Percentiles rank a stretch among this genome's conserved stretches.
These are phyloP conservation scores for Limnomonas spitsbergensis DNA, from an alignment of 139 green algal genomes.

Conservation along the genomic window DNA sequence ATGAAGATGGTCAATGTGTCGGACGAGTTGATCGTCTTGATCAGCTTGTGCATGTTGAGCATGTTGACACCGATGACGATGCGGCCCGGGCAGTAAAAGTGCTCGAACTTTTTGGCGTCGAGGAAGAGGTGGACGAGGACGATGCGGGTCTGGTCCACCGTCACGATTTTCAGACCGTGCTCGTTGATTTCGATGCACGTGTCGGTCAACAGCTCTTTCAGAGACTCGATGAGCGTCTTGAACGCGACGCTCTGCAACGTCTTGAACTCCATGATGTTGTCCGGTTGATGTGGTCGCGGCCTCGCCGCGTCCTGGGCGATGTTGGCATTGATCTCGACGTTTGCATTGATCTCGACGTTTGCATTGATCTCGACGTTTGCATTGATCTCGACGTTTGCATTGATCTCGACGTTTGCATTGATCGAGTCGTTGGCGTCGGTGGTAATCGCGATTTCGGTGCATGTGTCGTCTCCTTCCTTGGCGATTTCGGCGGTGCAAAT, in stretches of 20 bases:
- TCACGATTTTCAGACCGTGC: slow-evolving; percentile 20
- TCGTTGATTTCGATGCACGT: slow-evolving; percentile 19
- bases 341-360: too few relatives aligned
- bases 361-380: too few relatives aligned
- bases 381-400: too few relatives aligned
- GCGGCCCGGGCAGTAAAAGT: neutral
- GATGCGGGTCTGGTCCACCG: slow-evolving; percentile 13
- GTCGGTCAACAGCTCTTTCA: slow-evolving; percentile 35
- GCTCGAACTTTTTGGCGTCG: slow-evolving; percentile 25
- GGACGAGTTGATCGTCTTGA: slow-evolving; percentile 24
- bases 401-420: too few relatives aligned
- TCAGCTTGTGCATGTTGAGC: slow-evolving; percentile 33
- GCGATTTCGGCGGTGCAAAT: too few relatives aligned
- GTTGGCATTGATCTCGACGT: too few relatives aligned
- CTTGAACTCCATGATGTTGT: slow-evolving; percentile 5
- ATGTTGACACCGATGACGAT: slow-evolving; percentile 30
- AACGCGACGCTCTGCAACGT: slow-evolving; percentile 17
- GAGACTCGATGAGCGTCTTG: slow-evolving; percentile 23
- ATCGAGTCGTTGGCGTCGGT: too few relatives aligned
- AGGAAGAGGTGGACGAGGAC: slow-evolving; percentile 30
- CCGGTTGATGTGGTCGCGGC: too few relatives aligned
- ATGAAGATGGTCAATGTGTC: slow-evolving; percentile 30
- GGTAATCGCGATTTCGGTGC: too few relatives aligned
- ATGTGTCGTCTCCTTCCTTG: too few relatives aligned
- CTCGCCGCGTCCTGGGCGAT: too few relatives aligned